Percentiles rank a stretch among this genome's conserved stretches.
Evolutionary conservation across 1,284 basidiomycete species (phyloP).

Genomic region (Albatrellus sp.): DNA sequence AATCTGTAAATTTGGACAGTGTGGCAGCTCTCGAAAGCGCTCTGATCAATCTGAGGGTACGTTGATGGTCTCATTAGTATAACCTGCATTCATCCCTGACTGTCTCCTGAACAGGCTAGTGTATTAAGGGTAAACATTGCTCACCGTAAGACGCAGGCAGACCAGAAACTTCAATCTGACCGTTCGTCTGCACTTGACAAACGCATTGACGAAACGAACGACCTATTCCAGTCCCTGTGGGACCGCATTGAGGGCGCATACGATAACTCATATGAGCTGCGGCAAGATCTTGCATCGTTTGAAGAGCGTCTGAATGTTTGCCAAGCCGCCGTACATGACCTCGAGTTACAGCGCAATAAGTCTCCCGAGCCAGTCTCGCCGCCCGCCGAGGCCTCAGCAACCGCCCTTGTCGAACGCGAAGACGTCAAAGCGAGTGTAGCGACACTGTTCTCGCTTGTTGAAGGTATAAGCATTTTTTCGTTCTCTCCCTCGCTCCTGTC

Average conservation of each 20-base stretch:
- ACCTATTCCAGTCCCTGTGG: constrained; percentile 5
- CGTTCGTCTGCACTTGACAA: constrained; percentile 14
- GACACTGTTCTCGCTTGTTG: constrained; percentile 17
- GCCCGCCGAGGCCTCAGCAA: not conserved
- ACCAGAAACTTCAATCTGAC: constrained; percentile 14
- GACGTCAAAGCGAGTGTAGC: constrained; percentile 12
- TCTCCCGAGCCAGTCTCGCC: not conserved
- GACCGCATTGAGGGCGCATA: constrained; percentile 8
- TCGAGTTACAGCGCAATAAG: not conserved
- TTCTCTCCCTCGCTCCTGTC: no score
- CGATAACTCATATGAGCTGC: constrained; percentile 9
- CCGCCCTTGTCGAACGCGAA: constrained; percentile 1
- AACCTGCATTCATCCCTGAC: not conserved
- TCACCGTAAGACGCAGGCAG: constrained; percentile 15
- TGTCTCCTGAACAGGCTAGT: constrained; percentile 10
- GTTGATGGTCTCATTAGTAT: not conserved
- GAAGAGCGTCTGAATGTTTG: not conserved
- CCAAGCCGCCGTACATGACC: not conserved
- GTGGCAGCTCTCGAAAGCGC: not conserved
- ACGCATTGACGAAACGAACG: constrained; percentile 13
- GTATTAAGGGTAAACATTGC: constrained; percentile 14
- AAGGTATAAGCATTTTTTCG: constrained; percentile 15
- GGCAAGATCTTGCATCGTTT: constrained; percentile 10
- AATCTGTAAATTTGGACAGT: no score
- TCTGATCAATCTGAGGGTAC: not conserved